Conservation (phyloP, 305 asterid species). For the Fraxinus xanthoxyloides region DNA sequence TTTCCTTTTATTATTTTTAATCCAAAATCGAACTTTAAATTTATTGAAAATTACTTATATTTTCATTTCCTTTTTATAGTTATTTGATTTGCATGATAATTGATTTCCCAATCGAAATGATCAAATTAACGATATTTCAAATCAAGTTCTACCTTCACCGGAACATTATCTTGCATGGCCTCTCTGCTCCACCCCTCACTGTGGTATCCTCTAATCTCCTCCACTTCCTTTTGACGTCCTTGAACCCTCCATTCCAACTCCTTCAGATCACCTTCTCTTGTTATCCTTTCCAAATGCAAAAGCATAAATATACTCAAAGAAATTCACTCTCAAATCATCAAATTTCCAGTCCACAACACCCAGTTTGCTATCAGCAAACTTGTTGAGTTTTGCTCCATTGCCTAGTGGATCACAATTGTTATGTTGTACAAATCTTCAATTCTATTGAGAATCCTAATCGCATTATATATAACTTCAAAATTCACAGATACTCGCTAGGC, state of each 20-base stretch:
- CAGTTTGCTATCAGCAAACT: constrained; percentile 58
- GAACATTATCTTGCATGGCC: constrained; percentile 23
- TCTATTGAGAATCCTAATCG: constrained; percentile 45
- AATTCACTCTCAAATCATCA: constrained; percentile 59
- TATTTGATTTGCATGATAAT: background rate
- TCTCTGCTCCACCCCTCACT: background rate
- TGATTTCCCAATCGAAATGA: background rate
- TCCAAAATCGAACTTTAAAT: too few species aligned
- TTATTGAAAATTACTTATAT: too few species aligned
- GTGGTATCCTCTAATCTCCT: constrained; percentile 24
- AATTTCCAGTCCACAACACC: constrained; percentile 66
- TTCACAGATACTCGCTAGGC: constrained; percentile 51
- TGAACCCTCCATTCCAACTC: constrained; percentile 48
- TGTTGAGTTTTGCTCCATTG: constrained; percentile 53
- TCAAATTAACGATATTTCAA: background rate
- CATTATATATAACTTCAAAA: constrained; percentile 50
- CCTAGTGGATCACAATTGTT: constrained; percentile 47
- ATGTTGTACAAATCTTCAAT: constrained; percentile 50
- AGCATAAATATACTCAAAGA: constrained; percentile 30
- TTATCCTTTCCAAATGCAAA: constrained; percentile 56
- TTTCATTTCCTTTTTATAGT: background rate
- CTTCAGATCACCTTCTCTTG: constrained; percentile 45
- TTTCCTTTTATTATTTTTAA: too few species aligned
- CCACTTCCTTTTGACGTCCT: constrained; percentile 45
- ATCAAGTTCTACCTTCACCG: background rate